phyloP scores from a whole-genome alignment of 768 basidiomycete genomes.

The Boletus vermiculosoides region DNA sequence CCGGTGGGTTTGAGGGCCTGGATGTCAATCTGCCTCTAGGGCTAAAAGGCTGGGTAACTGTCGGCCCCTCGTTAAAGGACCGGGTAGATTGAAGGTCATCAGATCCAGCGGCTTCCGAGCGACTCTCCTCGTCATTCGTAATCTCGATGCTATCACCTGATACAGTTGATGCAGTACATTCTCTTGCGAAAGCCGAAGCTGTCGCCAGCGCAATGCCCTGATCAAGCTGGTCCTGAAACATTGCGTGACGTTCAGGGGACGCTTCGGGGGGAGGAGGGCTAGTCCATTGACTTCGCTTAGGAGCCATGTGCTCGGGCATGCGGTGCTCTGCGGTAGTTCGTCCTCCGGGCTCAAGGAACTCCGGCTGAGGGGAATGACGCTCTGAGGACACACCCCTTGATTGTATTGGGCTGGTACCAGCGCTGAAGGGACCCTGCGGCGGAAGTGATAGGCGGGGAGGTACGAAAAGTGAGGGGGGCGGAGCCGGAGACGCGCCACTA shows the following conservation, averaged over 20 bases:
- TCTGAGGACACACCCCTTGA: conserved; percentile 45
- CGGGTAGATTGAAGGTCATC: conserved; percentile 70
- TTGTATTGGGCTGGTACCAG: conserved; percentile 60
- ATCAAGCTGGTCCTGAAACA: conserved; percentile 69
- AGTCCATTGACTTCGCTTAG: conserved; percentile 78
- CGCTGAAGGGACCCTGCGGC: conserved; percentile 69
- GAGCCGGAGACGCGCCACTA: conserved; percentile 41
- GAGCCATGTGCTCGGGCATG: conserved; percentile 74
- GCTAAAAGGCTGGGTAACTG: conserved; percentile 7
- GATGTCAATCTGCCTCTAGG: conserved; percentile 30
- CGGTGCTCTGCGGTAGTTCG: conserved; percentile 33
- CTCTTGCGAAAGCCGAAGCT: conserved; percentile 57
- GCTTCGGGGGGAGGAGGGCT: conserved; percentile 82
- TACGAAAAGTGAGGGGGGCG: conserved; percentile 41
- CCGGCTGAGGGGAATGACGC: conserved; percentile 50
- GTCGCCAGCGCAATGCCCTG: conserved; percentile 69
- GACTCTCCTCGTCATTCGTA: conserved; percentile 63
- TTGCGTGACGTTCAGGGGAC: conserved; percentile 57
- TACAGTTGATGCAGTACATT: conserved; percentile 48
- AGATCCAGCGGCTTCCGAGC: conserved; percentile 58
- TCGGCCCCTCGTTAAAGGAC: conserved; percentile 56
- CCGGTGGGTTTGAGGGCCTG: conserved; percentile 7
- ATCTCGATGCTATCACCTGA: conserved; percentile 61
- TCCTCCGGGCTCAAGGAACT: conserved; percentile 45
- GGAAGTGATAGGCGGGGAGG: conserved; percentile 50